Base-by-base conservation (phyloP, 352 stramenopile species). In the Aphanomyces cochlioides region DNA sequence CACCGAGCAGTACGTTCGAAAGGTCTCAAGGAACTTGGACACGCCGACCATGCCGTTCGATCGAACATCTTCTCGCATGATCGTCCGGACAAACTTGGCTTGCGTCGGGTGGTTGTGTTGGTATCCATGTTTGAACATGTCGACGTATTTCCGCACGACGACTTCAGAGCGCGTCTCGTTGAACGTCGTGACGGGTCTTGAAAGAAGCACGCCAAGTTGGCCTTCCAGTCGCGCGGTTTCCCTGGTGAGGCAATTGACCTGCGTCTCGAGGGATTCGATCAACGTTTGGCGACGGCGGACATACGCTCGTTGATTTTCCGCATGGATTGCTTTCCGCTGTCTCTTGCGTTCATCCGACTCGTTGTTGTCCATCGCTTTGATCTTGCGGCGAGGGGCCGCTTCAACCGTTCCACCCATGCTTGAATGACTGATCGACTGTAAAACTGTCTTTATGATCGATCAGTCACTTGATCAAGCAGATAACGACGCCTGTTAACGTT, bases 141-240 rank as follows among this genome's bases (percentile, higher is more conserved):
- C 19, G n/a, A 70, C 77, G 60, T 84, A 75, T 69, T 84, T 76
- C 40, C 82, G 74, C n/a, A 79, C 72, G 47, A 74, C 75, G 21
- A 75, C 73, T 56, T 82, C 73, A 41, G 79, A 79, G 47, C 78
- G 65, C 61, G 77, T 76, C 69, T 78, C 82, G 73, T 70, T 70
- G 17, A 70, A 36, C 3, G 40, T 50, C 7, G 40, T 34, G 28
- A 28, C 28, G 13, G 64, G 36, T 15, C 36, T 10, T 7, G 39
- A 8, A 5, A 17, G 47, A 5, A 70, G 39, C 36, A 70, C 21
- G 15, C 19, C 15, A 7, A 50, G 39, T n/a, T 53, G 36, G 17
- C 47, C 43, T 36, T 70, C 64, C 10, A 70, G 54, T 28, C 34
- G 36, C 36, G 36, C 64, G 0, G 53, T 34, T 50, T 70, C 64